Evolutionary conservation across 495 filamentous ascomycete genomes (phyloP).

Genomic region (Podospora pseudoanserina): DNA sequence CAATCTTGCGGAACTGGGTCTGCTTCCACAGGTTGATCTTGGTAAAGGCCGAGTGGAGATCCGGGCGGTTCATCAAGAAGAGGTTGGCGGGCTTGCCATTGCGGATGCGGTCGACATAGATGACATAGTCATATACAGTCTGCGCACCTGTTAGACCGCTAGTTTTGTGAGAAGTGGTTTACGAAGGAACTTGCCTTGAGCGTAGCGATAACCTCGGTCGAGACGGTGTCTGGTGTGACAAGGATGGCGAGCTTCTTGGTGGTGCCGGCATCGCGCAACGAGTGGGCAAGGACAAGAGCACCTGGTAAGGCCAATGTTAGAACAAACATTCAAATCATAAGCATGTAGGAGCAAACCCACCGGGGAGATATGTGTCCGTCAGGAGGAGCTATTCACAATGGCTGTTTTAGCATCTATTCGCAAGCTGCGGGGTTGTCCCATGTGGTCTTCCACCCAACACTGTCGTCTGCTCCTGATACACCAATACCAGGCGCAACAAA

Average conservation of each 20-base stretch:
- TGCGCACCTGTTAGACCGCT: slow-evolving; percentile 35
- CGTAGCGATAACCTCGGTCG: slow-evolving; percentile 66
- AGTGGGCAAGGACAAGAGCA: slow-evolving; percentile 90
- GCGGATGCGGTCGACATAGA: slow-evolving; percentile 73
- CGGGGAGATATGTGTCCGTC: slow-evolving; percentile 87
- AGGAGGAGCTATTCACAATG: slow-evolving; percentile 65
- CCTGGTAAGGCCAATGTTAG: slow-evolving; percentile 47
- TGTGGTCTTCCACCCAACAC: no score
- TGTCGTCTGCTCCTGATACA: no score
- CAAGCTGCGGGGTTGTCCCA: no score
- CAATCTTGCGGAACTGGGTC: slow-evolving; percentile 81
- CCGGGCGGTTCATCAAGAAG: slow-evolving; percentile 83
- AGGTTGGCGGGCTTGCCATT: slow-evolving; percentile 79
- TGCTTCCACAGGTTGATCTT: slow-evolving; percentile 95
- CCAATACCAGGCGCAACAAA: no score
- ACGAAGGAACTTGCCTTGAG: slow-evolving; percentile 54
- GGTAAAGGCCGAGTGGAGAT: slow-evolving; percentile 87
- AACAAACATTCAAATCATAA: slow-evolving; percentile 12
- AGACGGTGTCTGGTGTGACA: slow-evolving; percentile 72
- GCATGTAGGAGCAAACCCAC: slow-evolving; percentile 45
- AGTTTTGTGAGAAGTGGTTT: neutral
- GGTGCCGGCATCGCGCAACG: slow-evolving; percentile 86
- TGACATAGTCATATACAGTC: slow-evolving; percentile 83
- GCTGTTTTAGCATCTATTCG: slow-evolving; percentile 27
- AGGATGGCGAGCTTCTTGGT: slow-evolving; percentile 81